Base-by-base conservation (phyloP, 441 rosid genomes). In the Hypseocharis bilobata region DNA sequence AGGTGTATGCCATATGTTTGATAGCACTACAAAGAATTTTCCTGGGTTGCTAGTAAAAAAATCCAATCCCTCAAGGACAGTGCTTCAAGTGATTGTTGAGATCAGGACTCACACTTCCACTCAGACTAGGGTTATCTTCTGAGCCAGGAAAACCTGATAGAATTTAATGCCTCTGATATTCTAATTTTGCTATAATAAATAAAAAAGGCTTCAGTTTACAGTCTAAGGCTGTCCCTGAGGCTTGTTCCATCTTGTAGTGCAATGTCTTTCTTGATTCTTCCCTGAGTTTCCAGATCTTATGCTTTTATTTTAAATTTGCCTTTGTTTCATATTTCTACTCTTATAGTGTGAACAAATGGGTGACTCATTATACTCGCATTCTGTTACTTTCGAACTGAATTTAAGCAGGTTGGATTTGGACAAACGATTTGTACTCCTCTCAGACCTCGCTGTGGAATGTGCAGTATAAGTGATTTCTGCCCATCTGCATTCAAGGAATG, bases 401-500 rank as follows among this genome's bases (percentile, higher is more conserved):
- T 52, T 8, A n/a, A 42, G 69, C 86, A 92, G 97, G 98, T 92
- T 25, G 96, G 98, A 68, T 90, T 92, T 10, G 97, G 98, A 64
- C 98, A 87, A 76, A 92, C 85, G 38, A 83, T 90, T 66, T 92
- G 98, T 69, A 87, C 92, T 57, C 97, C 98, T 0, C 77, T 87
- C 7, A 77, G 92, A 69, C 97, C 98, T 68, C 85, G 70, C 8
- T 90, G 96, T 63, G 88, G 78, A 65, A 69, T 63, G 10, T 92
- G 98, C 76, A 72, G 77, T 67, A 72, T 92, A 54, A 81, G 59
- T 11, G 80, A 84, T 72, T 67, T 81, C 8, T 92, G 97, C 67
- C 97, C 98, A 29, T 84, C 97, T 71, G 97, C 98, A 22, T 90
- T 86, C 67, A 86, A 85, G 82, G 96, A 92, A 81, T 73, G 72